phyloP scores from a whole-genome alignment of 2,329 filamentous ascomycete species.

The Claviceps spartinae region DNA sequence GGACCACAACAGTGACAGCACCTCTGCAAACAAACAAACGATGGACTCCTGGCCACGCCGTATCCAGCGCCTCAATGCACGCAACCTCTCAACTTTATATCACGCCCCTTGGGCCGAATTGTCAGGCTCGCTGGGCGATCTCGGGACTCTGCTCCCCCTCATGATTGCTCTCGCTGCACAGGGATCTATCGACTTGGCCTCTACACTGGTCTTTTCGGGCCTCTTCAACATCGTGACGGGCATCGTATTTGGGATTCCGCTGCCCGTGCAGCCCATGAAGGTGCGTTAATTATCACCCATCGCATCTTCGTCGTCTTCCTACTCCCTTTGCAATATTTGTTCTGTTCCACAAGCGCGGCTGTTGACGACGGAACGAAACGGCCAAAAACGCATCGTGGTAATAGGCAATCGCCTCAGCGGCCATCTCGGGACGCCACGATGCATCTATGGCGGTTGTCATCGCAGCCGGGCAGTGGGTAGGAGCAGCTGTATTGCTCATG shows the following conservation, averaged over 20 bases:
- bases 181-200: slow-evolving; percentile 64
- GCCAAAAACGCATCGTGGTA: not conserved
- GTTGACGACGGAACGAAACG: not conserved
- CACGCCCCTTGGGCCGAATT: slow-evolving; percentile 52
- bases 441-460: slow-evolving; percentile 46
- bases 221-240: slow-evolving; percentile 78
- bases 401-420: slow-evolving; percentile 74
- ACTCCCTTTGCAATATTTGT: too few relatives aligned
- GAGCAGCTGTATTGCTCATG: slow-evolving; percentile 58
- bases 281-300: slow-evolving; percentile 16
- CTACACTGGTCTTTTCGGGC: slow-evolving; percentile 79
- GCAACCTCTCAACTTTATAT: slow-evolving; percentile 36
- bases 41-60: slow-evolving; percentile 16
- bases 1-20: too few relatives aligned
- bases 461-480: slow-evolving; percentile 65
- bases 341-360: not conserved
- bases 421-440: slow-evolving; percentile 55
- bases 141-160: slow-evolving; percentile 79
- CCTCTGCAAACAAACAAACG: not conserved
- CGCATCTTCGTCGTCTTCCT: not conserved
- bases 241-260: slow-evolving; percentile 68
- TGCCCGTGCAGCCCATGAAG: slow-evolving; percentile 85
- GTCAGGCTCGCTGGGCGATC: slow-evolving; percentile 74
- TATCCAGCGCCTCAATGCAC: slow-evolving; percentile 22
- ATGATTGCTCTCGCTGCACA: slow-evolving; percentile 75